Base-by-base conservation (phyloP, 2,329 filamentous ascomycete species). In the Ophiocordyceps camponoti-leonardi region DNA sequence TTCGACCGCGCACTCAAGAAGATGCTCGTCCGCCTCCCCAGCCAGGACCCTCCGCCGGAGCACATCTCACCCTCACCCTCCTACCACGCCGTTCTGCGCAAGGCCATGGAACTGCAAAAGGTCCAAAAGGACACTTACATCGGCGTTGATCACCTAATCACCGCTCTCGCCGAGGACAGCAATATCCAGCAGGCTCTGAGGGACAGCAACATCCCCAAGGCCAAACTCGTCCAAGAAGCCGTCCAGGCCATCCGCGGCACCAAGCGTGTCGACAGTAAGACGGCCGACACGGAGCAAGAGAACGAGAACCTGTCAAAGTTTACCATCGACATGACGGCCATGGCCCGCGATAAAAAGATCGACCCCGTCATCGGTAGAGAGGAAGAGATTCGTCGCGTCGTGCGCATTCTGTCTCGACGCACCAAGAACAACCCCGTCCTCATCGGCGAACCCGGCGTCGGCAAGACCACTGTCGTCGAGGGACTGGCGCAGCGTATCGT, bases 371-470 rank as follows among this genome's bases (percentile, higher is more conserved):
- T 96, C 65, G 90, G 90, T 40, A 78, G 90, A 65, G 90, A 96
- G 61, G 90, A 95, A 59, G 92, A 96, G 62, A 95, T 95, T 56
- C 75, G 90, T 57, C 75, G 90, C 57, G 88, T 94, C 22, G 79
- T 96, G 53, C 81, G 90, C 47, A 96, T 96, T 51, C 69, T 96
- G 50, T 94, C 87, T 33, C 76, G 92, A 61, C 77, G 90, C 59
- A 96, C 90, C 50, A 96, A 96, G 75, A 96, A 98, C 72, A 98
- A 98, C 65, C 92, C 92, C 2, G 90, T 96, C 43, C 76, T 98
- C 52, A 96, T 98, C 52, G 92, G 92, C 68, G 88, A 96, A 60
- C 90, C 92, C 33, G 92, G 92, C 79, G 92, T 96, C 22, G 92
- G 92, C 59, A 98, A 98, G 71, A 98, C 92, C 5, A 95, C 92